A percentile compares a stretch with the other conserved stretches of the same genome.
These are phyloP conservation scores for Sarcodon sp. DNA, from an alignment of 768 basidiomycete genomes.

Conservation along the genomic window DNA sequence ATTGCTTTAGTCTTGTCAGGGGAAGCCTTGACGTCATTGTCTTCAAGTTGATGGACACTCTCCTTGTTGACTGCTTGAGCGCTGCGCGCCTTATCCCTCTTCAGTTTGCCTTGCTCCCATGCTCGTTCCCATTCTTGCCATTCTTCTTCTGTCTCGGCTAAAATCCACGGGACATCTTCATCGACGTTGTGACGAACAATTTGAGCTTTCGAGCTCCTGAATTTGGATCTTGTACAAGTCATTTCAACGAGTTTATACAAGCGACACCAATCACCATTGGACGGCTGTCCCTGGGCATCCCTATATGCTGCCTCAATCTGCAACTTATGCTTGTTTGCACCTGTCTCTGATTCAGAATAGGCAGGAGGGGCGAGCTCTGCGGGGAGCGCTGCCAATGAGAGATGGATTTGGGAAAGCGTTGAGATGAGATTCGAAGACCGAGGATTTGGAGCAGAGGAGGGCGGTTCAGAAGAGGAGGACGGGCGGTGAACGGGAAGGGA, in stretches of 20 bases:
- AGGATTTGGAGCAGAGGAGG: neutral
- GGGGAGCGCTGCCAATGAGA: constrained; percentile 1
- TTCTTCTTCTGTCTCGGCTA: constrained; percentile 35
- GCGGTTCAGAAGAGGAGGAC: neutral
- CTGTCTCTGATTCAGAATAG: neutral
- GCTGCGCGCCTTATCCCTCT: constrained; percentile 4
- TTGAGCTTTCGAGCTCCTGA: neutral
- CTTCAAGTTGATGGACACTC: constrained; percentile 1
- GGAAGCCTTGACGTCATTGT: constrained; percentile 8
- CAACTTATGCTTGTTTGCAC: neutral
- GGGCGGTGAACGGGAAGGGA: neutral
- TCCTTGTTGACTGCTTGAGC: neutral
- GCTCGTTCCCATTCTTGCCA: constrained; percentile 34
- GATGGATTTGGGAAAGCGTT: constrained; percentile 2
- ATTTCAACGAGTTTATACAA: neutral
- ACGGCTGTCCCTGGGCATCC: neutral
- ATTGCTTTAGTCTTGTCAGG: constrained; percentile 14
- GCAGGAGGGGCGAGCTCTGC: constrained; percentile 3
- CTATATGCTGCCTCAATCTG: neutral
- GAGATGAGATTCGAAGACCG: neutral
- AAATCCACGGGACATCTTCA: constrained; percentile 16
- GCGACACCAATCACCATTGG: neutral
- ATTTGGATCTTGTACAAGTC: neutral
- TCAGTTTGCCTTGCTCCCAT: constrained; percentile 13
- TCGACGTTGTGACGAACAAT: constrained; percentile 2